These are phyloP conservation scores for Candida qinlingensis DNA, from an alignment of 805 yeast genomes.

Conservation along the genomic window DNA sequence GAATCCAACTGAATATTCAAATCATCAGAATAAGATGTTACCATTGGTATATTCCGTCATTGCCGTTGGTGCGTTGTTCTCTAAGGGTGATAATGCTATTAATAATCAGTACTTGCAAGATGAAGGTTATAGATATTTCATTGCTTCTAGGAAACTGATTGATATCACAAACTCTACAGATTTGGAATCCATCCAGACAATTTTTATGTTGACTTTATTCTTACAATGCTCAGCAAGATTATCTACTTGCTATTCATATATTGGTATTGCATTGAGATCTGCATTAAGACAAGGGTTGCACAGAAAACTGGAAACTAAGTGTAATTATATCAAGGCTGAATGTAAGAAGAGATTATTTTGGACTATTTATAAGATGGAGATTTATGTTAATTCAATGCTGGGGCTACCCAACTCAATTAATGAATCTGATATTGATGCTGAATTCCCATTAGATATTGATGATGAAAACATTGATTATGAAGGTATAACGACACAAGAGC, in stretches of 20 bases:
- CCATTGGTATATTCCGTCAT: slow-evolving; percentile 80
- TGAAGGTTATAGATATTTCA: slow-evolving; percentile 79
- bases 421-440: slow-evolving; percentile 84
- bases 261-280: slow-evolving; percentile 83
- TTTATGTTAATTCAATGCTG: slow-evolving; percentile 82
- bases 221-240: slow-evolving; percentile 85
- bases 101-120: slow-evolving; percentile 33
- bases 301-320: slow-evolving; percentile 42
- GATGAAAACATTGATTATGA: slow-evolving; percentile 60
- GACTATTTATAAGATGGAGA: slow-evolving; percentile 87
- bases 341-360: slow-evolving; percentile 82
- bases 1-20: slow-evolving; percentile 70
- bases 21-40: slow-evolving; percentile 71
- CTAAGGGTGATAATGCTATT: slow-evolving; percentile 31
- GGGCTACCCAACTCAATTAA: slow-evolving; percentile 76
- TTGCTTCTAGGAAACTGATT: slow-evolving; percentile 78
- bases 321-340: slow-evolving; percentile 71
- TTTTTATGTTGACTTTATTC: slow-evolving; percentile 80
- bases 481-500: slow-evolving; percentile 28
- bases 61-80: slow-evolving; percentile 82
- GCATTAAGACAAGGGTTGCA: slow-evolving; percentile 85
- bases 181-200: slow-evolving; percentile 76
- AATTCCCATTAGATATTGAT: slow-evolving; percentile 75
- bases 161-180: slow-evolving; percentile 87
- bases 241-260: slow-evolving; percentile 86